Base-by-base conservation (phyloP, 129 eudicot species). In the Lactuca saligna region DNA sequence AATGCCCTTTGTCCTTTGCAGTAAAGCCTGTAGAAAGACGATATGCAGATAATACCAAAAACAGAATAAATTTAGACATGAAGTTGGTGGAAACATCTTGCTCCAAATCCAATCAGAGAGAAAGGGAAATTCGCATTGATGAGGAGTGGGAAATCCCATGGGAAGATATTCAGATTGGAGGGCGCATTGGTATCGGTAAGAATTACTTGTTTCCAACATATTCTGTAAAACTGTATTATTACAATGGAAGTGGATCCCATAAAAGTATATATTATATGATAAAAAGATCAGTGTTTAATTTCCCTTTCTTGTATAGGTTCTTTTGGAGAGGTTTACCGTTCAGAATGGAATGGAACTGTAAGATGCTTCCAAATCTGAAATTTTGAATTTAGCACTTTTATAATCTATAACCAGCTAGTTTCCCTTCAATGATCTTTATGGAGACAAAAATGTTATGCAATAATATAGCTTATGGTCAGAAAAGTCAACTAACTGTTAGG, bases 291-390 rank as follows among this genome's bases (percentile, higher is more conserved):
- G 29, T 64, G 4, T 57, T 55, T 17, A n/a, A 14, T 51, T 72
- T 80, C 31, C 38, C 60, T 46, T 53, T 65, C 56, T 67, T 85
- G 63, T 88, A 93, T 25, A 25, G 98, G 98, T 48, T 93, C 98
- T 80, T 89, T 76, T 83, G 98, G 98, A 6, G 98, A 93, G 83
- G 98, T 93, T 53, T 89, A 84, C 64, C 96, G 85, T 57, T 87
- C 86, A 69, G 98, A 93, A 72, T 93, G 98, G 98, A 93, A 93
- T 58, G 95, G 95, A 81, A 93, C 98, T 2, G 97, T 91, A 85
- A 84, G 38, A 35, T 35, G 38, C 38, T 35, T 35, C 38, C 38
- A 35, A 35, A 35, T 35, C 38, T 25, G 29, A 35, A 35, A 35
- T 3, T 3, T 35, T 6, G 4, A 34, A 34, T 34, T 34, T 34